Conservation (phyloP, 1,284 basidiomycete genomes). For the Meripilus lineatus region DNA sequence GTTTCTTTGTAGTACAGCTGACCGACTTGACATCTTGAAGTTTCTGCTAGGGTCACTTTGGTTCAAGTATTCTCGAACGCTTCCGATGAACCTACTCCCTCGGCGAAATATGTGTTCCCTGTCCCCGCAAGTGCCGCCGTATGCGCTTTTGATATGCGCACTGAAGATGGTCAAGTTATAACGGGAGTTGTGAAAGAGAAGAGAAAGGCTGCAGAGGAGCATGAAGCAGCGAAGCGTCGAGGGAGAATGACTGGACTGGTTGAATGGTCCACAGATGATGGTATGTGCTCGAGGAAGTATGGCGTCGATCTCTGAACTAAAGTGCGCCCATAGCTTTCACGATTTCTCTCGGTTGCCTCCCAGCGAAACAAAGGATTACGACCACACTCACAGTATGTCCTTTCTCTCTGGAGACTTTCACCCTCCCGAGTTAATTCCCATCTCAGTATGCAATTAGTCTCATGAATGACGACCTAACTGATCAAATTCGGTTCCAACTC, state of each 20-base stretch:
- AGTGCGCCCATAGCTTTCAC: slow-evolving; percentile 44
- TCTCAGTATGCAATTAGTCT: slow-evolving; percentile 35
- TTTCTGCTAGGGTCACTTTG: slow-evolving; percentile 46
- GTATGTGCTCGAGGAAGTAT: slow-evolving; percentile 28
- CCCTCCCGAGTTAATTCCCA: background rate
- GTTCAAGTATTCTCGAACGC: slow-evolving; percentile 44
- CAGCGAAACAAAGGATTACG: slow-evolving; percentile 33
- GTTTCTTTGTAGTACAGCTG: too few species aligned
- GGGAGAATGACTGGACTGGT: slow-evolving; percentile 42
- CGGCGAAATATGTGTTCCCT: slow-evolving; percentile 54
- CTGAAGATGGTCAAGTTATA: too few species aligned
- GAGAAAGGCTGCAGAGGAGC: slow-evolving; percentile 36
- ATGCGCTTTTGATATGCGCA: slow-evolving; percentile 43
- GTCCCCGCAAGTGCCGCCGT: slow-evolving; percentile 48
- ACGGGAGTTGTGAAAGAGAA: slow-evolving; percentile 49
- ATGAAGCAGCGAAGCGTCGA: slow-evolving; percentile 34
- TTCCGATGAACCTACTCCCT: slow-evolving; percentile 28
- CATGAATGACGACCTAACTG: slow-evolving; percentile 38
- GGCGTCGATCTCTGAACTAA: background rate
- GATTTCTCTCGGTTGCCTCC: slow-evolving; percentile 51
- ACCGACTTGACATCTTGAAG: too few species aligned
- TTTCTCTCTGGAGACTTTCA: background rate
- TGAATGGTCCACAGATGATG: slow-evolving; percentile 45
- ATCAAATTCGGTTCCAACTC: too few species aligned
- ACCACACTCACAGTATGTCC: slow-evolving; percentile 38